Base-by-base conservation (phyloP, 2,329 filamentous ascomycete species). In the Alternaria infectoria region DNA sequence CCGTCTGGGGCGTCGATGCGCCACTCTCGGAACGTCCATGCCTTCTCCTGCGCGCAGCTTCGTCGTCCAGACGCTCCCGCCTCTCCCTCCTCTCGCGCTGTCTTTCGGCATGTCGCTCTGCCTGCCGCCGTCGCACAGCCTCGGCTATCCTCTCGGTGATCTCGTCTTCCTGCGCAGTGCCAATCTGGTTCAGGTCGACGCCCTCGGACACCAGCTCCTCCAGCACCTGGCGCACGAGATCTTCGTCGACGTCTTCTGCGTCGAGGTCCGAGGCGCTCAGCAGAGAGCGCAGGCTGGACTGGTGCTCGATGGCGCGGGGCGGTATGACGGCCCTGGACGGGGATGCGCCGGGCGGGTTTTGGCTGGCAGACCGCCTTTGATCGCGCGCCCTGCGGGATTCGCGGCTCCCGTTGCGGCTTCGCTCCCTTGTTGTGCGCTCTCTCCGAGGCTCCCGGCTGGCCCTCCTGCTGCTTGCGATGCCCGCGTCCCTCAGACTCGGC, bases 111-210 rank as follows among this genome's bases (percentile, higher is more conserved):
- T 83, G 76, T 64, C 87, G 83, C 64, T 90, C 88, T 54, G 86
- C 87, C 76, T 96, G 93, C 28, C 93, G 86, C 65, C 92, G 87
- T 61, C 92, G 85, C 74, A 96, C 97, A 2, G 93, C 93, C 73
- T 96, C 92, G 2, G 93, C 94, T 71, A 98, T 97, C 62, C 91
- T 89, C 74, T 95, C 91, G 68, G 92, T 97, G 15, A 98, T 88
- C 74, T 96, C 93, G 73, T 97, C 93, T 75, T 97, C 93, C 73
- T 93, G 92, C 52, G 84, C 88, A 15, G 93, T 85, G 66, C 95
- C 93, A 57, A 97, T 89, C 67, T 94, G 94, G 72, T 96, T 92
- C 59, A 97, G 82, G 75, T 97, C 94, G 50, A 97, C 89, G 17
- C 93, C 94, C 72, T 97, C 93, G 32, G 97, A 81, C 19, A 97